Evolutionary conservation across 78 protist genomes (phyloP).

Genomic region (Pelomyxa schiedti): DNA sequence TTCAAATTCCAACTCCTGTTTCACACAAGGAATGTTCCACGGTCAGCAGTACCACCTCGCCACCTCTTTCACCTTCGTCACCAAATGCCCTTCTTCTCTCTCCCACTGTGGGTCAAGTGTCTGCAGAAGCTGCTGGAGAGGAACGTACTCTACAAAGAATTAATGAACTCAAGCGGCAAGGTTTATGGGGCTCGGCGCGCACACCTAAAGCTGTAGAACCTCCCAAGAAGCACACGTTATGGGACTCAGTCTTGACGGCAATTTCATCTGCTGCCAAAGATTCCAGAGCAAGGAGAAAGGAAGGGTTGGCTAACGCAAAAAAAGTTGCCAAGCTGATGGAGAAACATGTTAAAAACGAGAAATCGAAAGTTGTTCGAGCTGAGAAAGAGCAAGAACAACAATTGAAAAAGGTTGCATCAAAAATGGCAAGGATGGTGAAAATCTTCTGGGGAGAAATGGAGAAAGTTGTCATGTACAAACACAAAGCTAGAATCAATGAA

Average conservation of each 20-base stretch:
- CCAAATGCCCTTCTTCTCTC: no score
- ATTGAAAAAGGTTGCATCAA: conserved; percentile 2
- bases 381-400: conserved; percentile 21
- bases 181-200: background rate
- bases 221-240: conserved; percentile 49
- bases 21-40: no score
- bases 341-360: background rate
- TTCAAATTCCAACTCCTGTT: no score
- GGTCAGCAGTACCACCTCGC: no score
- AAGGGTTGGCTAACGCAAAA: conserved; percentile 29
- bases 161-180: background rate
- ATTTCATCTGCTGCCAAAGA: conserved; percentile 64
- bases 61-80: no score
- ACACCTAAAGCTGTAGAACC: conserved; percentile 51
- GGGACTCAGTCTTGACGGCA: conserved; percentile 66
- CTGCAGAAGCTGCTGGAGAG: background rate
- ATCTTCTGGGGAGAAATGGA: conserved; percentile 38
- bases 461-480: conserved; percentile 29
- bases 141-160: background rate
- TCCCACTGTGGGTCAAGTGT: no score
- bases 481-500: background rate
- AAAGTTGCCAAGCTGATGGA: conserved; percentile 6
- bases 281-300: conserved; percentile 25
- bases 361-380: conserved; percentile 6
- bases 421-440: conserved; percentile 15